Base-by-base conservation (phyloP, 495 filamentous ascomycete genomes). In the Pseudotulostoma volvatum region DNA sequence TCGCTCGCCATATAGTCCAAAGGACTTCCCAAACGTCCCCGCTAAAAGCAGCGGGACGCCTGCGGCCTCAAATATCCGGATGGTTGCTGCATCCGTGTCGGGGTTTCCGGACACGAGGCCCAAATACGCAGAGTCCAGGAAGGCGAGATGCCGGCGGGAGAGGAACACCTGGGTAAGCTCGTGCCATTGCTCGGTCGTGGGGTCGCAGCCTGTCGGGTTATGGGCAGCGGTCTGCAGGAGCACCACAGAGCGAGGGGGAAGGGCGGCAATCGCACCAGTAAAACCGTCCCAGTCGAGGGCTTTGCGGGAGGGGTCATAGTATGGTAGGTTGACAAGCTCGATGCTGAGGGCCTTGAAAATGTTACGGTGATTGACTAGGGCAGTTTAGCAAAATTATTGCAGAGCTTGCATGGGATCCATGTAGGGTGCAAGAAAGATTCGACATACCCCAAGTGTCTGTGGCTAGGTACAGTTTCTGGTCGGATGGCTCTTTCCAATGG, bases 91-190 rank as follows among this genome's bases (percentile, higher is more conserved):
- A 40, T 68, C 64, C 14, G 44, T 36, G 14, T 60, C 51, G 3
- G 54, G 38, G 39, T 54, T 39, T 0, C 64, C 64, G 1, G 60
- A 54, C 4, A 57, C 61, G 39, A 68, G 63, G 0, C 64, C 64
- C 36, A 61, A 62, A 30, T 66, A 66, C 1, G 64, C 64, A 20
- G 43, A 50, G 37, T 68, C 64, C 35, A 68, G 64, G 14, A 68
- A 43, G 1, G 51, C 46, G 36, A 68, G 52, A 4, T 62, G 49
- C 5, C 40, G 36, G 28, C 52, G 62, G 8, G 41, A 11, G 17
- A 48, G 16, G 2, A 47, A 42, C 1, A 60, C 3, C 4, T 41
- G 38, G 0, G 53, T 53, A 3, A 68, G 45, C 2, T 45, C 32
- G 13, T 40, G 42, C 64, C 64, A 68, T 31, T 66, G 54, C 1